Conservation (phyloP, 2,329 filamentous ascomycete species). For the Fusarium subtropicale region DNA sequence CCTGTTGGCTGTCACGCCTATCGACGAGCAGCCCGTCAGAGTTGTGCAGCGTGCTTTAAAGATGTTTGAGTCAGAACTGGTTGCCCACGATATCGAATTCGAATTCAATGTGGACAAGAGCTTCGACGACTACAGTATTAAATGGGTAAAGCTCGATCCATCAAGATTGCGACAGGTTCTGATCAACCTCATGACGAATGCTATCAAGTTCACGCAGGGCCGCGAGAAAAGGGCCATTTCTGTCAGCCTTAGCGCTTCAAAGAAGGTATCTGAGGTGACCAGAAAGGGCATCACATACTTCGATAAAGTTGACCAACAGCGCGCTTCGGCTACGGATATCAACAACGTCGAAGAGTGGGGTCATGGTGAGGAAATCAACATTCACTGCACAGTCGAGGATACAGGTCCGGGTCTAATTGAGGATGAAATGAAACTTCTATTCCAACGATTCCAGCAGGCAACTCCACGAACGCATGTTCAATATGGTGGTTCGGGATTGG, state of each 20-base stretch:
- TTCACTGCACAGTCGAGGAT: constrained; percentile 78
- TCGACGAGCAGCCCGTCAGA: constrained; percentile 74
- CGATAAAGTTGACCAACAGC: constrained; percentile 57
- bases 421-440: constrained; percentile 74
- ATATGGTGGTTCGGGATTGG: constrained; percentile 77
- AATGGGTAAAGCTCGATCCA: constrained; percentile 81
- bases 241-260: constrained; percentile 73
- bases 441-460: constrained; percentile 76
- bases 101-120: constrained; percentile 76
- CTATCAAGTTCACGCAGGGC: constrained; percentile 73
- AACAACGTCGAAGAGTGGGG: constrained; percentile 75
- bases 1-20: constrained; percentile 75
- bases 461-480: constrained; percentile 77
- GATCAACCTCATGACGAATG: constrained; percentile 79
- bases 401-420: constrained; percentile 75
- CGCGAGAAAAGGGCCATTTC: constrained; percentile 70
- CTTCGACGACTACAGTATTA: constrained; percentile 71
- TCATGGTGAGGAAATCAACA: constrained; percentile 74
- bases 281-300: constrained; percentile 60
- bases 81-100: constrained; percentile 77
- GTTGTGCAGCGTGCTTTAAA: constrained; percentile 77
- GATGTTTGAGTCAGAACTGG: constrained; percentile 82
- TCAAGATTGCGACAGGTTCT: constrained; percentile 79
- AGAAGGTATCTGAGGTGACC: constrained; percentile 58
- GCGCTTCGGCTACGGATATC: constrained; percentile 54